Conservation (phyloP, 805 yeast genomes). For the Candida silvicultrix region DNA sequence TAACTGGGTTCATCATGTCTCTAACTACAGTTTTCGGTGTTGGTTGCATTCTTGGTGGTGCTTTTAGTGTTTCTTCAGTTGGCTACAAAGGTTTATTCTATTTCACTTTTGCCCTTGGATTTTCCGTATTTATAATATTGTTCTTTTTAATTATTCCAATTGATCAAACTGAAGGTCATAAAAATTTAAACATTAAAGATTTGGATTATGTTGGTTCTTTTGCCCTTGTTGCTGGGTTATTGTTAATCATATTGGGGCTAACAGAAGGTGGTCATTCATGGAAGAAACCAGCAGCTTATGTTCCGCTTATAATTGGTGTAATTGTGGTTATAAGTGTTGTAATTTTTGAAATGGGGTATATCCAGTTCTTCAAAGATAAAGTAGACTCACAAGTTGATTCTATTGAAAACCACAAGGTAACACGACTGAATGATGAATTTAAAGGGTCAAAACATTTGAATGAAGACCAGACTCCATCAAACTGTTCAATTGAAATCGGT, state of each 20-base stretch:
- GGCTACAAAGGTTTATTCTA: constrained; percentile 36
- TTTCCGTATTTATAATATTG: constrained; percentile 15
- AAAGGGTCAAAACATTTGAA: neutral
- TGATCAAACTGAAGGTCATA: constrained; percentile 19
- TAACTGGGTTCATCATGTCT: constrained; percentile 21
- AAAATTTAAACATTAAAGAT: constrained; percentile 16
- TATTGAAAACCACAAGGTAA: too few relatives aligned
- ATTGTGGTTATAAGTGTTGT: constrained; percentile 22
- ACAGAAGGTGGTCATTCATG: constrained; percentile 40
- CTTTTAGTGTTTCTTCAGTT: constrained; percentile 28
- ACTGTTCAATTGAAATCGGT: neutral
- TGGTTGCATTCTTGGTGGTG: constrained; percentile 39
- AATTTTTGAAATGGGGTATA: constrained; percentile 25
- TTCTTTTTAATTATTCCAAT: constrained; percentile 25
- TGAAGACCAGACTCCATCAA: neutral
- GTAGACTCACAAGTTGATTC: constrained; percentile 2
- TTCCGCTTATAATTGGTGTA: constrained; percentile 33
- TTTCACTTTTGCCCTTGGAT: constrained; percentile 28
- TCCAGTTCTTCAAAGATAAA: constrained; percentile 10
- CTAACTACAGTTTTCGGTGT: constrained; percentile 28
- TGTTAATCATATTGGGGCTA: constrained; percentile 36
- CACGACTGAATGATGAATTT: too few relatives aligned
- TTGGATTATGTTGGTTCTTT: constrained; percentile 32
- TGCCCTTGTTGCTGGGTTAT: constrained; percentile 27
- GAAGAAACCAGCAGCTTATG: constrained; percentile 34